Base-by-base conservation (phyloP, 176 grass and related monocot genomes). In the Musa itinerans region DNA sequence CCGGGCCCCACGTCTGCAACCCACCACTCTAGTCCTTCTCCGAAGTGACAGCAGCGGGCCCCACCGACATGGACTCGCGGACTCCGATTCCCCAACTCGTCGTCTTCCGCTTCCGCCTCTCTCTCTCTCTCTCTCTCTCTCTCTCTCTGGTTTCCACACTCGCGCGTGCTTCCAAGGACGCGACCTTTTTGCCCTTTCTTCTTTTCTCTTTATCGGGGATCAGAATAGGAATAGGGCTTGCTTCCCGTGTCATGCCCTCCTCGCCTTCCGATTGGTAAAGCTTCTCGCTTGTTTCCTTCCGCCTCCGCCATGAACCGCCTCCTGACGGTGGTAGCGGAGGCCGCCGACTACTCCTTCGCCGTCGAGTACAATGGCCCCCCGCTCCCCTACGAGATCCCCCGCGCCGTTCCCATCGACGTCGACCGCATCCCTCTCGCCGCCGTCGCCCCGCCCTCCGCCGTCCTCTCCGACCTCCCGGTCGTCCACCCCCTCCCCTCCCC, bases 401-500 rank as follows among this genome's bases (percentile, higher is more conserved):
- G 72, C 52, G 72, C 52, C 51, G 12, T 73, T 7, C 52, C 71
- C 51, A 73, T 73, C 52, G 72, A 74, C 11, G 53, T 74, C 53
- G 14, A 74, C 13, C 13, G 72, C 22, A 74, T 74, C 53, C 72
- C 72, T 14, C 11, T 74, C 53, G 72, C 72, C 15, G 23, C 21
- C 12, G 43, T 65, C 13, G 43, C 59, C 48, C 43, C 83, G 17
- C 75, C 88, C 8, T 77, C 81, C 54, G 43, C 73, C 53, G 57
- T 84, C 11, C 77, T 85, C n/a, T 50, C 83, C 4, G 34, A 64
- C 73, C 76, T 99, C 69, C 96, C 96, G 48, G 91, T 99, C 51
- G 96, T 95, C 2, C 91, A 84, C 9, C 96, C 91, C 17, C 88
- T 99, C 79, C 73, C 85, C 16, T 86, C 89, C 1, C 84, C 78